Conservation (phyloP, 2,329 filamentous ascomycete genomes). For the Phialophora verrucosa region DNA sequence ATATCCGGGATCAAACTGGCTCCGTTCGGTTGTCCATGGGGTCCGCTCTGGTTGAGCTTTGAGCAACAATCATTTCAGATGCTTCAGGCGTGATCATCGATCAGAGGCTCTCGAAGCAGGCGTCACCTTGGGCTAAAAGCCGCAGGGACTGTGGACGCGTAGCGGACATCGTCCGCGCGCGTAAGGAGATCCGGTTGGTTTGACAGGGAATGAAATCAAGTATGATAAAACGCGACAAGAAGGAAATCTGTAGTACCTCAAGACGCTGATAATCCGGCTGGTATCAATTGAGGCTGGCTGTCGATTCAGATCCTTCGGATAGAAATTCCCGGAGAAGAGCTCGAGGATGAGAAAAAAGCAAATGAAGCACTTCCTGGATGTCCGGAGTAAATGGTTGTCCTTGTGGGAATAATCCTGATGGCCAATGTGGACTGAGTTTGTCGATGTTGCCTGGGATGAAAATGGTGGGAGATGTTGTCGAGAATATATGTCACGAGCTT, state of each 20-base stretch:
- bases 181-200: not conserved
- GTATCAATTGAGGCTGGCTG: constrained; percentile 10
- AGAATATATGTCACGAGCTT: not conserved
- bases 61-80: constrained; percentile 18
- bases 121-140: constrained; percentile 5
- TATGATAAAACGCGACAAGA: constrained; percentile 5
- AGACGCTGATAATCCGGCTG: constrained; percentile 15
- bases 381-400: constrained; percentile 6
- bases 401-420: constrained; percentile 6
- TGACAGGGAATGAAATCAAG: not conserved
- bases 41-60: not conserved
- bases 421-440: constrained; percentile 4
- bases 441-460: not conserved
- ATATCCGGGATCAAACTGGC: not conserved
- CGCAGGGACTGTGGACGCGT: not conserved
- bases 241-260: constrained; percentile 22
- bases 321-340: constrained; percentile 1
- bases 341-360: constrained; percentile 1
- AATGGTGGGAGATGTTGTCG: not conserved
- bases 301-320: constrained; percentile 8
- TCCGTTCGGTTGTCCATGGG: not conserved
- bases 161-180: not conserved
- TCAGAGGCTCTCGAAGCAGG: not conserved
- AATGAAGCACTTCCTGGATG: constrained; percentile 3
- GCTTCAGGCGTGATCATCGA: constrained; percentile 4